These are phyloP conservation scores for Volvox reticuliferus DNA, from an alignment of 139 green algal genomes.

Conservation along the genomic window DNA sequence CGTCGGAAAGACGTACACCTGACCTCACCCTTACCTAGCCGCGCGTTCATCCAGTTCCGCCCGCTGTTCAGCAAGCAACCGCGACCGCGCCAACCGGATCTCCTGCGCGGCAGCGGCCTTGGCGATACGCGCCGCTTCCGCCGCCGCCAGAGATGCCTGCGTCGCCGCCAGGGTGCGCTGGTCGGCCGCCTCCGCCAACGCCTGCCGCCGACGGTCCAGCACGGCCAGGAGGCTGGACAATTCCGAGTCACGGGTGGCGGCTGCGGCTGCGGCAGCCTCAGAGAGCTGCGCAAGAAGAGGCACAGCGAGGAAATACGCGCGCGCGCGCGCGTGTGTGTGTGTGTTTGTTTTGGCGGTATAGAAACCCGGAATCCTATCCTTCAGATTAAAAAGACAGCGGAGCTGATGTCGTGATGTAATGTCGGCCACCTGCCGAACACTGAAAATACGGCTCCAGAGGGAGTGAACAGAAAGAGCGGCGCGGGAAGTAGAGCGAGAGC, in stretches of 20 bases:
- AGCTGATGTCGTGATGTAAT: too few relatives aligned
- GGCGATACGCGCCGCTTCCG: slow-evolving; percentile 10
- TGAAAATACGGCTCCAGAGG: too few relatives aligned
- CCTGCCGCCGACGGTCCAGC: slow-evolving; percentile 5
- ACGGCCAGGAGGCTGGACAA: slow-evolving; percentile 6
- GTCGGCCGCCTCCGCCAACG: slow-evolving; percentile 23
- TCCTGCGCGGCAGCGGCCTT: slow-evolving; percentile 19
- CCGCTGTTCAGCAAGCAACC: slow-evolving; percentile 37
- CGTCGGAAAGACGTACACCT: neutral
- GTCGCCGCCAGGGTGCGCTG: neutral
- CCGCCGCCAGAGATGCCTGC: neutral
- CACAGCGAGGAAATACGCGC: neutral
- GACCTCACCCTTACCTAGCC: slow-evolving; percentile 3
- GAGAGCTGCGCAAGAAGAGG: neutral
- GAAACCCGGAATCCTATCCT: too few relatives aligned
- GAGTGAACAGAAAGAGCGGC: too few relatives aligned
- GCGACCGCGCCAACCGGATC: slow-evolving; percentile 9
- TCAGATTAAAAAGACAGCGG: too few relatives aligned
- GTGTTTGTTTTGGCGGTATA: too few relatives aligned
- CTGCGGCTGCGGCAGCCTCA: neutral
- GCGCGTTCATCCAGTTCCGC: neutral
- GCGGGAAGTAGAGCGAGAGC: too few relatives aligned
- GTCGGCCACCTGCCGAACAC: too few relatives aligned
- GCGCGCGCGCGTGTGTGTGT: too few relatives aligned
- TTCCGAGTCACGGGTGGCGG: slow-evolving; percentile 20